These are phyloP conservation scores for Schrenkiella parvula DNA, from an alignment of 345 rosid species.

Conservation along the genomic window DNA sequence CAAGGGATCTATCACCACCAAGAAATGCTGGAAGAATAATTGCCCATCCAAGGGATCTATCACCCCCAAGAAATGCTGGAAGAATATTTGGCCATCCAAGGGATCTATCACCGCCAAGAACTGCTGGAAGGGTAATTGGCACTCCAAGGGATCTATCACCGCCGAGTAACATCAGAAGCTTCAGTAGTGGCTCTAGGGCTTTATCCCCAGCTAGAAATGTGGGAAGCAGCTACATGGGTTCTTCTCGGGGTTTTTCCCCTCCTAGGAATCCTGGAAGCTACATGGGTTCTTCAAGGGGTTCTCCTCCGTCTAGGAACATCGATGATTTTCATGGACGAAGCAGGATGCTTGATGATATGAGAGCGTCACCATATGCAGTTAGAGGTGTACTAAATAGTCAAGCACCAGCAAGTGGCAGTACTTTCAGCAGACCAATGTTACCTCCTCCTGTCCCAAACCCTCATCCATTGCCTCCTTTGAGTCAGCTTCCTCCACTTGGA, in stretches of 20 bases:
- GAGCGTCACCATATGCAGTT: slow-evolving; percentile 50
- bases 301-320: slow-evolving; percentile 14
- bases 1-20: background rate
- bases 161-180: slow-evolving; percentile 6
- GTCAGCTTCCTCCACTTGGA: slow-evolving; percentile 51
- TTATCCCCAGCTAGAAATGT: slow-evolving; percentile 24
- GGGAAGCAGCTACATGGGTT: slow-evolving; percentile 29
- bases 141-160: slow-evolving; percentile 44
- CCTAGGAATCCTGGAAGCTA: slow-evolving; percentile 30
- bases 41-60: background rate
- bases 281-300: slow-evolving; percentile 25
- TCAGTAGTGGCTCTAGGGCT: slow-evolving; percentile 22
- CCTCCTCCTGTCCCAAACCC: slow-evolving; percentile 55
- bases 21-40: slow-evolving; percentile 3
- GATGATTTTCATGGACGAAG: slow-evolving; percentile 42
- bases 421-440: slow-evolving; percentile 52
- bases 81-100: background rate
- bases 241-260: slow-evolving; percentile 24
- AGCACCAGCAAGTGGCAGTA: slow-evolving; percentile 41
- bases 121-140: slow-evolving; percentile 46
- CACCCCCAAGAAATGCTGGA: slow-evolving; percentile 14
- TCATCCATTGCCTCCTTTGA: slow-evolving; percentile 39
- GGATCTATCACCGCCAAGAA: slow-evolving; percentile 37
- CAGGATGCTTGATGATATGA: slow-evolving; percentile 55
- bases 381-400: slow-evolving; percentile 55